These are phyloP conservation scores for Entophlyctis luteolus DNA, from an alignment of 192 early-diverging fungal genomes.

Conservation along the genomic window DNA sequence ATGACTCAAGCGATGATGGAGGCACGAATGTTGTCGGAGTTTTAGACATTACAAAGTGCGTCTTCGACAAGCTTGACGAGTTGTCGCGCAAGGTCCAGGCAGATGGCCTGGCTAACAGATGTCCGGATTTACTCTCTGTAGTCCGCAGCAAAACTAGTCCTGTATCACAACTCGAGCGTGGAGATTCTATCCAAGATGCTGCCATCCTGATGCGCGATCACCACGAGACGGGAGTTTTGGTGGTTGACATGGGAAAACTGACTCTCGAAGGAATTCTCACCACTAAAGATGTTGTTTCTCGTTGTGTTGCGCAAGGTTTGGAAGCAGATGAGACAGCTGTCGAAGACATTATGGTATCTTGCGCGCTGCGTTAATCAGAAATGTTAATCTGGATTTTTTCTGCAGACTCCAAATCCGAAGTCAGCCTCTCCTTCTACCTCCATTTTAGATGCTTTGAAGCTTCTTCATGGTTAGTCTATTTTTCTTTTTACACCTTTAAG, in stretches of 20 bases:
- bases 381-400: background rate
- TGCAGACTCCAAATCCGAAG: conserved; percentile 50
- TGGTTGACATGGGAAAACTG: conserved; percentile 13
- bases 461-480: conserved; percentile 33
- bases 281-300: conserved; percentile 49
- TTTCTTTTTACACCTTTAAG: background rate
- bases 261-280: conserved; percentile 49
- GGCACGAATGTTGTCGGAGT: conserved; percentile 42
- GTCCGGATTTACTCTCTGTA: conserved; percentile 61
- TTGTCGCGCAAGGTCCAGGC: conserved; percentile 61
- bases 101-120: conserved; percentile 16
- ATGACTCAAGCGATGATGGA: conserved; percentile 25
- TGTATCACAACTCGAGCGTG: conserved; percentile 34
- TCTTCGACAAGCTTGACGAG: conserved; percentile 50
- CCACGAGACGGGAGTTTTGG: conserved; percentile 46
- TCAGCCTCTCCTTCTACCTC: conserved; percentile 34
- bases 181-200: conserved; percentile 43
- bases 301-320: conserved; percentile 55
- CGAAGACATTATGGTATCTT: conserved; percentile 80
- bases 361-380: background rate
- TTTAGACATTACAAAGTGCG: conserved; percentile 55
- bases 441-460: conserved; percentile 50
- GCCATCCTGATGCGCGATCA: conserved; percentile 38
- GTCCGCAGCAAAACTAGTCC: conserved; percentile 14
- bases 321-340: conserved; percentile 87